Base-by-base conservation (phyloP, 495 filamentous ascomycete species). In the Aspergillus campestris region DNA sequence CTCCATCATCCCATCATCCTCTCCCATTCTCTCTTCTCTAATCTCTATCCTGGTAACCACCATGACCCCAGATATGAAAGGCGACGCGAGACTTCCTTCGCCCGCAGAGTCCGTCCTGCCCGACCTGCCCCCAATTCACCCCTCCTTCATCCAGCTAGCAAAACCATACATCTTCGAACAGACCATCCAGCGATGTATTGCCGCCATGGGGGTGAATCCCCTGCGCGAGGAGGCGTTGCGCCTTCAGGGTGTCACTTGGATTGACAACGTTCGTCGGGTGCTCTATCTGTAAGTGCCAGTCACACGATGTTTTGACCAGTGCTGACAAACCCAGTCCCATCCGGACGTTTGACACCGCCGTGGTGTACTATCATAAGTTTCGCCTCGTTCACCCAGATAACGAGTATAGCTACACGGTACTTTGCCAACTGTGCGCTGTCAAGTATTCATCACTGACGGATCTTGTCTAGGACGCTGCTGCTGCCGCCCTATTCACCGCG, bases 301-400 rank as follows among this genome's bases (percentile, higher is more conserved):
- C 40, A 29, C 31, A 8, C 40, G 42, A 6, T 27, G 45, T 31
- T 14, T 31, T 18, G 13, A 13, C 11, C 31, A 34, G 14, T 35
- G 35, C 38, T 40, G 18, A 45, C n/a, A n/a, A 32, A 45, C n/a
- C 28, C 44, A 84, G 82, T 28, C 89, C 89, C 3, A 79, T 92
- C 29, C 81, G 82, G 37, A 94, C 89, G 5, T 94, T 83, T 58
- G 81, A 86, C 52, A 92, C 88, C 0, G 89, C 89, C 8, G 81
- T 80, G 35, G 78, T 81, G 9, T 92, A 92, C 53, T 95, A 89
- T 64, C 89, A 95, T 66, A 84, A 84, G 44, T 95, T 95, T 58
- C 83, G 89, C 14, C 72, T 96, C 31, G 70, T 81, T 6, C 87
- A 90, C 59, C 73, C 81, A 11, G 83, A 86, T 49, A 77, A 58